Percentiles rank a stretch among this genome's conserved stretches.
These are phyloP conservation scores for Malus hybrid DNA, from an alignment of 331 rosid genomes.

Conservation along the genomic window DNA sequence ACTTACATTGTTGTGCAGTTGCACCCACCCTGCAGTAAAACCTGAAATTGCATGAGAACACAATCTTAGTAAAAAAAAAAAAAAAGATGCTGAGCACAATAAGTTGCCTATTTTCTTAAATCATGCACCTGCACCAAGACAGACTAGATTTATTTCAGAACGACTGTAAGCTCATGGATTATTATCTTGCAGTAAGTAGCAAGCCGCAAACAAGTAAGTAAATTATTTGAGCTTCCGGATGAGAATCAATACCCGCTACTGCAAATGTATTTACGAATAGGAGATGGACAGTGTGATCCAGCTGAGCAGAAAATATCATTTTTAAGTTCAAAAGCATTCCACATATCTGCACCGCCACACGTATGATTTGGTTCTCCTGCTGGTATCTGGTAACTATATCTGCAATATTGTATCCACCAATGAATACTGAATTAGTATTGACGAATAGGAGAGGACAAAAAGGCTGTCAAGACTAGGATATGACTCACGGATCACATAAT, in stretches of 20 bases:
- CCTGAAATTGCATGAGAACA: slow-evolving; percentile 40
- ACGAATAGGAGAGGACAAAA: neutral
- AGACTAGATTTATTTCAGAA: neutral
- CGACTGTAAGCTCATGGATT: neutral
- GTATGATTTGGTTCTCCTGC: slow-evolving; percentile 54
- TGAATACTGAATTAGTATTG: slow-evolving; percentile 5
- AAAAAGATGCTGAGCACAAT: slow-evolving; percentile 8
- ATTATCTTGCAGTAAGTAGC: neutral
- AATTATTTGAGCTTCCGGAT: slow-evolving; percentile 12
- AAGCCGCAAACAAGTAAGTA: neutral
- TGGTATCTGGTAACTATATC: slow-evolving; percentile 73
- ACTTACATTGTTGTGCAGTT: slow-evolving; percentile 53
- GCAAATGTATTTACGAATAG: slow-evolving; percentile 44
- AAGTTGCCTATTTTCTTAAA: slow-evolving; percentile 3
- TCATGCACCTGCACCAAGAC: neutral
- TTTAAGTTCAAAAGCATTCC: slow-evolving; percentile 51
- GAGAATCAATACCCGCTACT: slow-evolving; percentile 66
- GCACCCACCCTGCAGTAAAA: slow-evolving; percentile 81
- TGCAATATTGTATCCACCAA: slow-evolving; percentile 27
- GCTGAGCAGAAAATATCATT: slow-evolving; percentile 76
- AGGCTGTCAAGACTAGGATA: neutral
- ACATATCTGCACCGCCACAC: slow-evolving; percentile 85
- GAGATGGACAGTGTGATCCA: slow-evolving; percentile 75
- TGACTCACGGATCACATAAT: slow-evolving; percentile 77
- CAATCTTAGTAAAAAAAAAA: slow-evolving; percentile 17